Base-by-base conservation (phyloP, 2,329 filamentous ascomycete species). In the Clonostachys chloroleuca region DNA sequence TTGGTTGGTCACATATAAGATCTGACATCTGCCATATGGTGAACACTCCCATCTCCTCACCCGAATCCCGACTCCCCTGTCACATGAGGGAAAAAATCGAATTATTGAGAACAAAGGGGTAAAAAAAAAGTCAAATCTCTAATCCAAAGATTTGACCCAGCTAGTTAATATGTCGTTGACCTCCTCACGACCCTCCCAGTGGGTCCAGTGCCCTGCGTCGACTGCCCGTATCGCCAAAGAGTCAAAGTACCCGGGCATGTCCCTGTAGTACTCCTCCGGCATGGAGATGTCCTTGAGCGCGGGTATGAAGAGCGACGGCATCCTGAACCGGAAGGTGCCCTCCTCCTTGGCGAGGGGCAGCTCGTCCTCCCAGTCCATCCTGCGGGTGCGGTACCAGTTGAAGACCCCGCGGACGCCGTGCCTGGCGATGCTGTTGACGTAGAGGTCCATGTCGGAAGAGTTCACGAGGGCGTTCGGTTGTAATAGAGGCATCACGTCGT, bases 381-480 rank as follows among this genome's bases (percentile, higher is more conserved):
- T 70, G 9, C 78, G 71, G 3, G 79, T 86, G 40, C 88, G 81
- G 68, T 96, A 96, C 87, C 88, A 95, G 65, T 89, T 90, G 49
- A 87, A 71, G 9, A 87, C 86, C 2, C 87, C 88, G 55, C 83
- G 78, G 50, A 95, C 66, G n/a, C 88, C 88, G 57, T 83, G 76
- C 30, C 78, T 74, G 4, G 69, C 62, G 63, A 82, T 92, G 64
- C 88, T 74, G 18, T 77, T 67, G n/a, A 81, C 81, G 64, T 95
- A 95, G 66, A 81, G 87, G 47, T 89, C 81, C 44, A 91, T 63
- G 65, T 89, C 85, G 62, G 85, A 80, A 35, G 78, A 72, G 51
- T 67, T 75, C 53, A 92, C 55, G 35, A 92, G 59, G 44, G 70
- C 73, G 36, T 77, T 74, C 24, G 75, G 63, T n/a, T 80, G 80